Evolutionary conservation across 2,329 filamentous ascomycete genomes (phyloP).

Genomic region (Fusarium xylarioides): DNA sequence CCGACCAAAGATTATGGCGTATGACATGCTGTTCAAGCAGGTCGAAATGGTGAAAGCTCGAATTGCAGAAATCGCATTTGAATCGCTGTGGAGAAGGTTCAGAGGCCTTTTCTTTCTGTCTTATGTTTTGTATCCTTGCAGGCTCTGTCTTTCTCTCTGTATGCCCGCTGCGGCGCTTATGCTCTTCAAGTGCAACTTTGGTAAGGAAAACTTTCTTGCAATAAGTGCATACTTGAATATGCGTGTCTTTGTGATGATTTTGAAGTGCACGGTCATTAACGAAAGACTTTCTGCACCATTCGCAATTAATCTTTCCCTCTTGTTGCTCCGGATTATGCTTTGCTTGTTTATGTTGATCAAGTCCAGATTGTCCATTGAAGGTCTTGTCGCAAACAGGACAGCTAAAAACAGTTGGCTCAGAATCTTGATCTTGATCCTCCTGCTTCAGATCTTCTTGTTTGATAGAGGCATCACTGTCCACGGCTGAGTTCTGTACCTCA

Average conservation of each 20-base stretch:
- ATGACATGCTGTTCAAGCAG: background rate
- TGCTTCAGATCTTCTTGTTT: background rate
- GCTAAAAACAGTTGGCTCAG: background rate
- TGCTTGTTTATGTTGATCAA: background rate
- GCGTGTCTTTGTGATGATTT: background rate
- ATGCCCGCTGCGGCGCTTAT: background rate
- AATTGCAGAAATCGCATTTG: background rate
- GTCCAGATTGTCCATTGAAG: background rate
- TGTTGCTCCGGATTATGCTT: background rate
- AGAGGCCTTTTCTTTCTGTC: background rate
- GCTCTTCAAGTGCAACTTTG: too few relatives aligned
- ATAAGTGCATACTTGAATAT: background rate
- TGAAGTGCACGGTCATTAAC: rapidly evolving
- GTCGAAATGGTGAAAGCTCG: background rate
- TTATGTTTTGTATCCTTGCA: background rate
- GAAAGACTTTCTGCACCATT: background rate
- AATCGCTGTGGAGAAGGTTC: too few relatives aligned
- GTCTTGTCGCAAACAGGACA: background rate
- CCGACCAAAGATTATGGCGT: background rate
- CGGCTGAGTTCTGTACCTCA: background rate
- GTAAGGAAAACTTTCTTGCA: background rate
- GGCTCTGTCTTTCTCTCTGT: background rate
- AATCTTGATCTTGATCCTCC: background rate
- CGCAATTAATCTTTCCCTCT: background rate
- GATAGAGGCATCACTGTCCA: background rate